Base-by-base conservation (phyloP, 176 grass and related monocot species). In the Echinochloa phyllopogon region DNA sequence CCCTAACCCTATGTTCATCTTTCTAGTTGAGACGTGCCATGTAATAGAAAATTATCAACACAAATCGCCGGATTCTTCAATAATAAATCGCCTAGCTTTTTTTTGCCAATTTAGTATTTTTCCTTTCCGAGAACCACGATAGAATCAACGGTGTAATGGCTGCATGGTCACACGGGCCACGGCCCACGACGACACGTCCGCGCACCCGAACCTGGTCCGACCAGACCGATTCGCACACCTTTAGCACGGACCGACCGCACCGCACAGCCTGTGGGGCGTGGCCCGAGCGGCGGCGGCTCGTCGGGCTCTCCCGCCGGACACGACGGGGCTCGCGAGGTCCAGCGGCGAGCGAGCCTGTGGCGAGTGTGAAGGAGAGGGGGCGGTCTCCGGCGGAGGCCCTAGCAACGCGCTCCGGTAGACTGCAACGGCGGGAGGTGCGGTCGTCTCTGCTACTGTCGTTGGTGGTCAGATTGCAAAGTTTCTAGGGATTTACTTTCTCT, bases 351-450 rank as follows among this genome's bases (percentile, higher is more conserved):
- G 29, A 62, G 0, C 71, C 62, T 44, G 17, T n/a, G 61, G 38
- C 14, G 69, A 23, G 23, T 23, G 29, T 5, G n/a, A 64, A 62
- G 29, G 3, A 42, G 76, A 9, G 13, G 47, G 0, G 9, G 15
- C 7, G 12, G 15, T 64, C 4, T 79, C 42, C 42, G 5, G 3
- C 37, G 44, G 27, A 50, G 44, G 6, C 72, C 29, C 38, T 45
- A 29, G 44, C 44, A 66, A 14, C 61, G 48, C 10, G 4, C 10
- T 3, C 82, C 20, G 11, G 17, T n/a, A 33, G 33, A 67, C 33
- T 67, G 82, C 69, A 21, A 65, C 76, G 36, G 16, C 60, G 13
- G 60, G 41, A 89, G 87, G 75, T 75, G 50, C 10, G 38, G 20
- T 85, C 24, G 13, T 80, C 18, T 13, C 48, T 75, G 20, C 41